Base-by-base conservation (phyloP, 805 yeast species). In the Myxozyma melibiosi region DNA sequence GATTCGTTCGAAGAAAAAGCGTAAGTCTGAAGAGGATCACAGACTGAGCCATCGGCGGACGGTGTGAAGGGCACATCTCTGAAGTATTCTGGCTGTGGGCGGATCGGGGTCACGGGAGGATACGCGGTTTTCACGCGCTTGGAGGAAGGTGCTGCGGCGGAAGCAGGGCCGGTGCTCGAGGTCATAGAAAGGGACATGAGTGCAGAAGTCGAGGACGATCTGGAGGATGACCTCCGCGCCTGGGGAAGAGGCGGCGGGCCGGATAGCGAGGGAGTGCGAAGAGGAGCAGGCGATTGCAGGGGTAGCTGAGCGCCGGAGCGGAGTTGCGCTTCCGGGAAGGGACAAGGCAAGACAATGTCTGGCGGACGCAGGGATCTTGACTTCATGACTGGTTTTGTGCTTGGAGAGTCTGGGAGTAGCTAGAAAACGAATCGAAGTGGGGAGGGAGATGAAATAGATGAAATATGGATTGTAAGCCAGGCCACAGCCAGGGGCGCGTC, bases 321-420 rank as follows among this genome's bases (percentile, higher is more conserved):
- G 24, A 2, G n/a, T n/a, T n/a, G n/a, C 41, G 41, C 27, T 13
- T 16, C 33, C 22, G 47, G 52, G 39, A 48, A 38, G 5, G 57
- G 61, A 11, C 55, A 55, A 1, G 61, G 61, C 14, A 57, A 52
- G 11, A 48, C 51, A 40, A 57, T 57, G 41, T 52, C 57, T 2
- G 61, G 61, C 2, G 61, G 61, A 18, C 61, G 61, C 13, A 52
- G 30, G 8, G 39, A 45, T 20, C 57, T 42, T 37, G 57, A 38
- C 43, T 48, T 47, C 61, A 57, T 57, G n/a, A n/a, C n/a, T n/a
- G n/a, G n/a, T n/a, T n/a, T n/a, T n/a, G n/a, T n/a, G n/a, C n/a
- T n/a, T n/a, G n/a, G n/a, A n/a, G n/a, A n/a, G n/a, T n/a, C n/a
- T n/a, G n/a, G n/a, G n/a, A n/a, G n/a, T 35, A 35, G 28, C 6